These are phyloP conservation scores for Marvania coccoides DNA, from an alignment of 139 green algal species.

Conservation along the genomic window DNA sequence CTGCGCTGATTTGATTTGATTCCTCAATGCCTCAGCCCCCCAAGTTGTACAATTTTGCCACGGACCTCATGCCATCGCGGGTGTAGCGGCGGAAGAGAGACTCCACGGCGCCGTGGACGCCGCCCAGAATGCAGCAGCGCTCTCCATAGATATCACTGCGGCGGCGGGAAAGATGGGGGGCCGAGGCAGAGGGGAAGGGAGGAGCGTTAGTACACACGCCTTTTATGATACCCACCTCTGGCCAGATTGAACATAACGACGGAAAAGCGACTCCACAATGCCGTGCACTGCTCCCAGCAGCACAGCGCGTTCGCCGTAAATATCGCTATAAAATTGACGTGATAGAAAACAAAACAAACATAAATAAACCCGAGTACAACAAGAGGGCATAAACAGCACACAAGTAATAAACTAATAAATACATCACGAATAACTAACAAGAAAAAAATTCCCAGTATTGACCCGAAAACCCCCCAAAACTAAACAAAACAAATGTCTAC, in stretches of 20 bases:
- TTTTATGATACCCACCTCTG: constrained; percentile 44
- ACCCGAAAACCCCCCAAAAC: background rate
- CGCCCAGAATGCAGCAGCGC: constrained; percentile 94
- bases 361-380: too few species aligned
- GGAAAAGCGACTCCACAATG: constrained; percentile 95
- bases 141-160: constrained; percentile 97
- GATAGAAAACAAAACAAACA: background rate
- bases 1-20: too few species aligned
- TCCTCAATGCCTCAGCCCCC: background rate
- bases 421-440: background rate
- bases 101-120: constrained; percentile 98
- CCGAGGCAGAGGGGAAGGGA: background rate
- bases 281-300: constrained; percentile 97
- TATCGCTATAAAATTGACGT: constrained; percentile 53
- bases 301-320: constrained; percentile 96
- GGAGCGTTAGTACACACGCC: background rate
- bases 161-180: background rate
- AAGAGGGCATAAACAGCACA: background rate
- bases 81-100: constrained; percentile 90
- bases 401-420: background rate
- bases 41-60: too few species aligned
- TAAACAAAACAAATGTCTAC: background rate
- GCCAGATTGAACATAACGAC: constrained; percentile 73
- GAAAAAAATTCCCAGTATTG: background rate
- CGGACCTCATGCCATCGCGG: constrained; percentile 67